Conservation (phyloP, 352 stramenopile species). For the Phytophthora quininea region DNA sequence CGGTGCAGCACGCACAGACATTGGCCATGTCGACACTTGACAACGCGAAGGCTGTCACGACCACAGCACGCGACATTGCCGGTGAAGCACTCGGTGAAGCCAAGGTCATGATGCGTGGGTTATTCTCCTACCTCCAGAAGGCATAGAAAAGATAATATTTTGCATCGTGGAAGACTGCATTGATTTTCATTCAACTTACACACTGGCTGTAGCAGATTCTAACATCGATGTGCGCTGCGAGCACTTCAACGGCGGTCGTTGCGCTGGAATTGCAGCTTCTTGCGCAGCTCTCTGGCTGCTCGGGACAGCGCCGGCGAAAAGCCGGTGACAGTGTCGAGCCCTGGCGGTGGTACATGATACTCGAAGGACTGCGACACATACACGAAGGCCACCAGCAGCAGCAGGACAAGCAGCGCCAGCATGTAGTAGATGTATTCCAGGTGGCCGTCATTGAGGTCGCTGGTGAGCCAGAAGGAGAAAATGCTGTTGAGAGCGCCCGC, state of each 20-base stretch:
- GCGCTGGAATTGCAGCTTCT: conserved; percentile 42
- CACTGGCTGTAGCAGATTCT: too few species aligned
- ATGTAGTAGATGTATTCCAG: conserved; percentile 92
- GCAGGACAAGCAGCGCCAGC: conserved; percentile 68
- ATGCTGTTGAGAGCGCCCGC: conserved; percentile 84
- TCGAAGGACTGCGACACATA: conserved; percentile 80
- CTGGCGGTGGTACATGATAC: conserved; percentile 71
- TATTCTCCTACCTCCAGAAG: conserved; percentile 76
- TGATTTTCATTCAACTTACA: too few species aligned
- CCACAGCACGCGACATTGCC: conserved; percentile 82
- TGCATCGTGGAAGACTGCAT: too few species aligned
- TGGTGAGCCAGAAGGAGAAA: conserved; percentile 91
- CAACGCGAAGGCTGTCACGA: conserved; percentile 85
- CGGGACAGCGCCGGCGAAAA: conserved; percentile 70
- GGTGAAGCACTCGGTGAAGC: conserved; percentile 84
- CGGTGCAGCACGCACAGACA: conserved; percentile 87
- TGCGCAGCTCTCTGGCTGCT: conserved; percentile 47
- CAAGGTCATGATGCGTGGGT: conserved; percentile 81
- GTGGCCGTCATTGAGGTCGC: conserved; percentile 89
- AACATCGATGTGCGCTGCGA: not conserved
- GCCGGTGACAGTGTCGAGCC: conserved; percentile 51
- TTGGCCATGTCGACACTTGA: conserved; percentile 82
- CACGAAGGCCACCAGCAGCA: conserved; percentile 69
- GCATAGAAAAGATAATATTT: conserved; percentile 9
- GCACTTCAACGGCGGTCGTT: conserved; percentile 25